Conservation (phyloP, 148 eudicot species). For the Pharnaceum exiguum region DNA sequence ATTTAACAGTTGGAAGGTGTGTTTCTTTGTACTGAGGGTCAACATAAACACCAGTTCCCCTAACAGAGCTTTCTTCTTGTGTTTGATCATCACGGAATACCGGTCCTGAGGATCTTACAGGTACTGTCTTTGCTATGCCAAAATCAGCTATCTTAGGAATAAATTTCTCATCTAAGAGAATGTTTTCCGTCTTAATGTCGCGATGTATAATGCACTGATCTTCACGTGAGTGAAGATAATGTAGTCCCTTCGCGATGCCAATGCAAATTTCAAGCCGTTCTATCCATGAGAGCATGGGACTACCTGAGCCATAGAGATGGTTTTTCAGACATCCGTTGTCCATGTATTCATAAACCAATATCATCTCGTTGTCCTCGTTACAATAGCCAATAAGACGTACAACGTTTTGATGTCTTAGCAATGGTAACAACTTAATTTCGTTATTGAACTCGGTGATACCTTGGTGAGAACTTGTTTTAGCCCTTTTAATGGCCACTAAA, state of each 20-base stretch:
- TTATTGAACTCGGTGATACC: conserved; percentile 4
- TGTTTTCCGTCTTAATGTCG: conserved; percentile 1
- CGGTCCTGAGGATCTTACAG: not conserved
- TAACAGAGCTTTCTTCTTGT: not conserved
- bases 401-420: not conserved
- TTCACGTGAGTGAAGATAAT: conserved; percentile 3
- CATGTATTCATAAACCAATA: not conserved
- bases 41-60: not conserved
- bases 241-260: not conserved
- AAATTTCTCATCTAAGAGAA: not conserved
- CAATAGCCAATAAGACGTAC: not conserved
- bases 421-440: not conserved
- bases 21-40: not conserved
- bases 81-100: too few relatives aligned
- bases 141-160: conserved; percentile 5
- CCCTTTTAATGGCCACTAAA: not conserved
- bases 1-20: conserved; percentile 3
- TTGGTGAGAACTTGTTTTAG: not conserved
- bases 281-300: not conserved
- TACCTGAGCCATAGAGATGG: not conserved
- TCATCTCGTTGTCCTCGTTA: conserved; percentile 1
- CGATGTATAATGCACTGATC: conserved; percentile 4
- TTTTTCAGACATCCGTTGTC: not conserved
- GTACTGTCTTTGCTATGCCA: not conserved
- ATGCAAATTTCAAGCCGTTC: conserved; percentile 3